Percentiles rank a stretch among this genome's conserved stretches.
Conservation (phyloP, 371 early-diverging fungal species). For the Mucor racemosus region DNA sequence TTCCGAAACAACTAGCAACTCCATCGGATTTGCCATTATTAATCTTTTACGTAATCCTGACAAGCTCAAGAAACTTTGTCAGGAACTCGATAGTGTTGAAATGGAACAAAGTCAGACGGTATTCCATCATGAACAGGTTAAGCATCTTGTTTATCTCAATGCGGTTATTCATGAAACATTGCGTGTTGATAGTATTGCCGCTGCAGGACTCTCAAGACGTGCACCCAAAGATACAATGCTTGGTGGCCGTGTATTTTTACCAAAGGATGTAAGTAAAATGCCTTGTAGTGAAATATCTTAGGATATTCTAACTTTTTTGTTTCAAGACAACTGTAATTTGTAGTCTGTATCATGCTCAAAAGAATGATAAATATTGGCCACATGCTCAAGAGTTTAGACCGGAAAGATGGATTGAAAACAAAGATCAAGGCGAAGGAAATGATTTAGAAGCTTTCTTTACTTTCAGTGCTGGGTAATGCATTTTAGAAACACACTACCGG, state of each 20-base stretch:
- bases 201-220: slow-evolving; percentile 29
- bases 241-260: slow-evolving; percentile 19
- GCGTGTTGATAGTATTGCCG: slow-evolving; percentile 37
- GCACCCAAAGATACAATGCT: slow-evolving; percentile 22
- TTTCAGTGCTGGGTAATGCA: slow-evolving; percentile 36
- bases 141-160: slow-evolving; percentile 40
- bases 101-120: slow-evolving; percentile 18
- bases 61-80: slow-evolving; percentile 26
- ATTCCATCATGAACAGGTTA: slow-evolving; percentile 38
- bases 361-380: slow-evolving; percentile 34
- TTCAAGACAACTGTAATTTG: slow-evolving; percentile 19
- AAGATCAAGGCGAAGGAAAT: slow-evolving; percentile 4
- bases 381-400: slow-evolving; percentile 32
- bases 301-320: neutral
- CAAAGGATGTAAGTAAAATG: slow-evolving; percentile 30
- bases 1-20: slow-evolving; percentile 46
- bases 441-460: slow-evolving; percentile 44
- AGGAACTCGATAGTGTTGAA: slow-evolving; percentile 35
- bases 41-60: slow-evolving; percentile 36
- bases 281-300: neutral
- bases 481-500: no score
- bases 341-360: slow-evolving; percentile 26
- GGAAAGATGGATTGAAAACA: slow-evolving; percentile 40
- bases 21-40: slow-evolving; percentile 38
- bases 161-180: slow-evolving; percentile 46